Conservation (phyloP, 176 grass and related monocot genomes). For the Phoenix dactylifera region DNA sequence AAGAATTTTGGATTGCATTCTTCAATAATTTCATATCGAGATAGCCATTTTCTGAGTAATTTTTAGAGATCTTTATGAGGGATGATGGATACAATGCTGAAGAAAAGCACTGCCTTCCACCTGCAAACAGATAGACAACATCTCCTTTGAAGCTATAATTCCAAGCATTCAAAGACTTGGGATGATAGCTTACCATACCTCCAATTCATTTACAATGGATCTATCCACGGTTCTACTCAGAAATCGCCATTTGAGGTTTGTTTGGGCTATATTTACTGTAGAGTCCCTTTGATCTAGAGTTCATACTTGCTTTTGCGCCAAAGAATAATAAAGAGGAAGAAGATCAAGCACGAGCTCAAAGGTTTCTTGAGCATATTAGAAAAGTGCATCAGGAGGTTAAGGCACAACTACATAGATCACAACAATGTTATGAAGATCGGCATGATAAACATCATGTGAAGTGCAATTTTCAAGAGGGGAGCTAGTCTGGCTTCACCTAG, state of each 20-base stretch:
- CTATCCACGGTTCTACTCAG: neutral
- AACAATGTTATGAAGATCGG: too few species aligned
- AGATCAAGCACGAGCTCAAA: too few species aligned
- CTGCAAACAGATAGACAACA: neutral
- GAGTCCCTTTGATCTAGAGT: conserved; percentile 12
- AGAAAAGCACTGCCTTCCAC: neutral
- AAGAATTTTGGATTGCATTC: neutral
- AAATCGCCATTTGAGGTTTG: conserved; percentile 1
- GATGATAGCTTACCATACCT: conserved; percentile 1
- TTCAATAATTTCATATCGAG: neutral
- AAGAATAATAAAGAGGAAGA: too few species aligned
- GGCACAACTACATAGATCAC: too few species aligned
- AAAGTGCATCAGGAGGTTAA: too few species aligned
- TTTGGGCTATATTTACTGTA: conserved; percentile 9
- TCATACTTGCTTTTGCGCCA: neutral
- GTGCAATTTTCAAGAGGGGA: too few species aligned
- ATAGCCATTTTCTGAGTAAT: conserved; percentile 1
- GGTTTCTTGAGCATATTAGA: too few species aligned
- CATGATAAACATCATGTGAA: too few species aligned
- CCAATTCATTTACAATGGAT: conserved; percentile 13
- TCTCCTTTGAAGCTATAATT: conserved; percentile 9
- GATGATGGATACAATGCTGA: conserved; percentile 14
- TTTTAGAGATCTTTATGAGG: neutral
- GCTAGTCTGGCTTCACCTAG: too few species aligned
- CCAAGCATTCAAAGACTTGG: conserved; percentile 8